A percentile compares a stretch with the other conserved stretches of the same genome.
These are phyloP conservation scores for Thalassiosira pacifica DNA, from an alignment of 352 stramenopile genomes.

Conservation along the genomic window DNA sequence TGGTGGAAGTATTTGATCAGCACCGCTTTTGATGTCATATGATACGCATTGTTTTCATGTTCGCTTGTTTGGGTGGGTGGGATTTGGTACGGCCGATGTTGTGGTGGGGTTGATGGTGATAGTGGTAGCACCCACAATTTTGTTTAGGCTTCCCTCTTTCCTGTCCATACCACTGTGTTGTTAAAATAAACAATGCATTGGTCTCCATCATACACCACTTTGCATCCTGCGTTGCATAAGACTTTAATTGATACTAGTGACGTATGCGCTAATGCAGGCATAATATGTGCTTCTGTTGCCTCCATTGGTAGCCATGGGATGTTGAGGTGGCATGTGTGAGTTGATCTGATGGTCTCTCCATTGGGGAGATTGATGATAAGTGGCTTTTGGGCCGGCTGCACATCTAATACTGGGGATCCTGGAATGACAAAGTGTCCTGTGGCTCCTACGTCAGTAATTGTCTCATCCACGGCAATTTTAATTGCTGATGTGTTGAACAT, in stretches of 20 bases:
- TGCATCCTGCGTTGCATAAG: background rate
- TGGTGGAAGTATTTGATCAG: slow-evolving; percentile 21
- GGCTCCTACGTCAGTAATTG: slow-evolving; percentile 18
- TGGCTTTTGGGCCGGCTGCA: background rate
- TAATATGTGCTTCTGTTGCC: no score
- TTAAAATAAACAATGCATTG: no score
- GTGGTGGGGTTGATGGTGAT: background rate
- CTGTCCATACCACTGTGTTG: no score
- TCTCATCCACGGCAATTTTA: no score
- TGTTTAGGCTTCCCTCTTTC: no score
- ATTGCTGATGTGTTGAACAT: no score
- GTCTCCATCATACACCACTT: no score
- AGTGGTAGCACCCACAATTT: no score
- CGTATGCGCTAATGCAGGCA: background rate
- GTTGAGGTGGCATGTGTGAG: slow-evolving; percentile 40
- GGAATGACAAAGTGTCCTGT: slow-evolving; percentile 21
- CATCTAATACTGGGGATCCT: slow-evolving; percentile 11
- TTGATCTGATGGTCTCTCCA: slow-evolving; percentile 31
- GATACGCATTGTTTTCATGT: slow-evolving; percentile 6
- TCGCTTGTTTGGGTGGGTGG: background rate
- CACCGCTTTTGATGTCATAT: background rate
- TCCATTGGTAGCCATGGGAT: slow-evolving; percentile 28
- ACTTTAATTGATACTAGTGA: background rate
- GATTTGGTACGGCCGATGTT: background rate
- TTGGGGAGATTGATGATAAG: slow-evolving; percentile 12